phyloP scores from a whole-genome alignment of 306 rosid genomes.

The Senna tora region DNA sequence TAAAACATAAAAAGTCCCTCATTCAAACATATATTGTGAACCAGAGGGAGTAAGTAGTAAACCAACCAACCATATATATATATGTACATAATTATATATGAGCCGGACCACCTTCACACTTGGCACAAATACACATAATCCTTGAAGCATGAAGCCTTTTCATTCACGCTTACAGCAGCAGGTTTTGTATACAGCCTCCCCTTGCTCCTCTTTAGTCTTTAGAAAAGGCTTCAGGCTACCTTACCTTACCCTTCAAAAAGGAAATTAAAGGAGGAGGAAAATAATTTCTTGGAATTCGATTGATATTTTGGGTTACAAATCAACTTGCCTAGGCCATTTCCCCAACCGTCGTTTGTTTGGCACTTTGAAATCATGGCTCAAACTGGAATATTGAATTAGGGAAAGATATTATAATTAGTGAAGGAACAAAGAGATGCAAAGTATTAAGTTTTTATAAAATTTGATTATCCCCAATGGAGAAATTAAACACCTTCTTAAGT shows the following conservation, averaged over 20 bases:
- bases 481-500: conserved; percentile 10
- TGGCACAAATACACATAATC: conserved; percentile 63
- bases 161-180: conserved; percentile 61
- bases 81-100: no score
- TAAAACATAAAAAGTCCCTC: no score
- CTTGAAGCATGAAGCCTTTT: conserved; percentile 58
- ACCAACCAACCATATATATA: no score
- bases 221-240: conserved; percentile 55
- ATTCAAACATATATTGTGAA: no score
- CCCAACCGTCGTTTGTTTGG: conserved; percentile 29
- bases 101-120: conserved; percentile 88
- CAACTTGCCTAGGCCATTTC: conserved; percentile 16
- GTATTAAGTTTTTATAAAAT: not conserved
- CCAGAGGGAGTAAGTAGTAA: no score
- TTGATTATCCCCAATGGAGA: not conserved
- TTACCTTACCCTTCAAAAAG: conserved; percentile 36
- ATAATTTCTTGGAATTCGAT: conserved; percentile 64
- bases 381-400: conserved; percentile 29
- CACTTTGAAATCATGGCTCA: conserved; percentile 29
- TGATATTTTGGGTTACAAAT: conserved; percentile 37
- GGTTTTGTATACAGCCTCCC: conserved; percentile 47
- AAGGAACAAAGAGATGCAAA: conserved; percentile 7
- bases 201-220: conserved; percentile 42
- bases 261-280: conserved; percentile 47
- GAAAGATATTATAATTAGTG: not conserved